Evolutionary conservation across 1,284 basidiomycete species (phyloP), one percentile per base, ranked within the genome.

Genomic region (Microstroma glucosiphilum): DNA sequence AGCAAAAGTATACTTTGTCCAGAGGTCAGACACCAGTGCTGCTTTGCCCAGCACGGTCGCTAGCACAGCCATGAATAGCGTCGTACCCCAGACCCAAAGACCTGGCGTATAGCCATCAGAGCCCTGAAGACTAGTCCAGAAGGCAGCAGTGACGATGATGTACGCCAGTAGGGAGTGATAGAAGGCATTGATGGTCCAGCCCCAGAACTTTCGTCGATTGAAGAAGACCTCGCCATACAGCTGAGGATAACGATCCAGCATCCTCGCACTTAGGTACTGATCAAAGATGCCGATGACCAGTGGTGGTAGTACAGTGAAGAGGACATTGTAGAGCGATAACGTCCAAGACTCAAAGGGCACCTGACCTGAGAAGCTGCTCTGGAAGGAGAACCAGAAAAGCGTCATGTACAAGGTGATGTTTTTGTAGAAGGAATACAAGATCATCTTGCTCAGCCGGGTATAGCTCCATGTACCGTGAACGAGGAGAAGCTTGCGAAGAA

Each of bases 401-500:
- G 92, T 96, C 88, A 97, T 91, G 80, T 97, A 97, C 21, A 98
- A 84, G 49, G 90, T 89, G 67, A 97, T 96, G 80, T 98, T 98
- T 82, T 81, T 82, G 78, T 81, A 81, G 70, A 82, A 82, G 23
- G 60, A 77, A 68, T 78, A 74, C 17, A 99, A 83, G 76, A 99
- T 92, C 67, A 98, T 85, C 79, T 96, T 98, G 37, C 91, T 93
- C 66, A 98, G 79, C 23, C 96, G 85, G 65, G 91, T 88, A 80
- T 99, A 98, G 80, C 91, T 96, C 96, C 96, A 99, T 2, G 92
- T 89, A 4, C 96, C 96, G 78, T 99, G 96, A 1, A 98, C 96
- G 13, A 99, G 86, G 15, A 99, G 81, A 46, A 99, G 81, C 81
- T 98, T 98, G 81, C 92, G 92, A 67, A 99, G 82, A 81, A 85